Percentiles rank a stretch among this genome's conserved stretches.
These are phyloP conservation scores for Piper betle DNA, from an alignment of 164 flowering plant genomes.

Conservation along the genomic window DNA sequence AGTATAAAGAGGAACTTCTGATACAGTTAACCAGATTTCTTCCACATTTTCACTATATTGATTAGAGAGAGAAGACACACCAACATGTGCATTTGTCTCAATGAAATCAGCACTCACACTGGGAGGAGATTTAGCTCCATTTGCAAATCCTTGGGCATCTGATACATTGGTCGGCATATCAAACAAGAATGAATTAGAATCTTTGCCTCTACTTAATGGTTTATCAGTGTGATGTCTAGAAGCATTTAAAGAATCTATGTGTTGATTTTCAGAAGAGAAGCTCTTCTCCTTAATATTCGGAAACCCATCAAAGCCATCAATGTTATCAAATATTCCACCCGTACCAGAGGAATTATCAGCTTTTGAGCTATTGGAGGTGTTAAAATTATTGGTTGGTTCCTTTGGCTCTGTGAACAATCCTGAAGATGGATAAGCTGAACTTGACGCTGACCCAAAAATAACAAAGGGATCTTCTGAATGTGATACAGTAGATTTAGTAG, in stretches of 20 bases:
- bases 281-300: constrained; percentile 23
- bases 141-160: constrained; percentile 23
- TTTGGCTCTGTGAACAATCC: too few relatives aligned
- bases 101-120: constrained; percentile 18
- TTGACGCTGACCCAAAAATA: constrained; percentile 35
- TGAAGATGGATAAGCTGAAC: constrained; percentile 23
- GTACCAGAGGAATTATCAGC: constrained; percentile 25
- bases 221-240: constrained; percentile 27
- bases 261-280: constrained; percentile 25
- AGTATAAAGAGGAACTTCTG: constrained; percentile 81
- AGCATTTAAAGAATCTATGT: constrained; percentile 12
- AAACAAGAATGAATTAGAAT: constrained; percentile 35
- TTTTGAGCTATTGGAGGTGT: constrained; percentile 24
- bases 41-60: constrained; percentile 32
- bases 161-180: constrained; percentile 40
- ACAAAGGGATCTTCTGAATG: constrained; percentile 60
- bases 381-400: constrained; percentile 31
- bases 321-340: constrained; percentile 38
- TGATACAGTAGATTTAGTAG: constrained; percentile 25
- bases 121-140: constrained; percentile 25
- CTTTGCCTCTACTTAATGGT: constrained; percentile 22
- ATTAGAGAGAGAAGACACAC: constrained; percentile 32
- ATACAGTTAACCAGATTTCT: constrained; percentile 84
- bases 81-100: constrained; percentile 24
- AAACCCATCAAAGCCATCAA: constrained; percentile 43